Conservation (phyloP, 2,329 filamentous ascomycete species). For the Aspergillus thermomutatus region DNA sequence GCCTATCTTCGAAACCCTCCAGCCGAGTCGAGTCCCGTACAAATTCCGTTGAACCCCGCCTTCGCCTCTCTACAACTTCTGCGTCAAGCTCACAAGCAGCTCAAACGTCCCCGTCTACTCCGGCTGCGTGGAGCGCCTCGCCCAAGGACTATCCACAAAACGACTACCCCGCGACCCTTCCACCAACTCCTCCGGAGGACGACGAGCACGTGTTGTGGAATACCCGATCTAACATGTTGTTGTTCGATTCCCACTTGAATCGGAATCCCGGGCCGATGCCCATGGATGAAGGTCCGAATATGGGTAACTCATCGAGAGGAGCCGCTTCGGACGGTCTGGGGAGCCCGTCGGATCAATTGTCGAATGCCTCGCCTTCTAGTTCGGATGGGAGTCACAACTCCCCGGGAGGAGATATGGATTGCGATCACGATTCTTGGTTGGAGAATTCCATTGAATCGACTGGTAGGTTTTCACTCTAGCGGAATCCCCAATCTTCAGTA, state of each 20-base stretch:
- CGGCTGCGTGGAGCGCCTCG: constrained; percentile 24
- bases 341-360: constrained; percentile 28
- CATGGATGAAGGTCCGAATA: constrained; percentile 28
- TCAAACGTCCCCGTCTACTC: constrained; percentile 33
- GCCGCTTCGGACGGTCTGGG: constrained; percentile 27
- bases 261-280: constrained; percentile 23
- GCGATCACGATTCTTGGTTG: constrained; percentile 34
- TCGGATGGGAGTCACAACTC: constrained; percentile 29
- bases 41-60: constrained; percentile 27
- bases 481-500: background rate
- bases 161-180: constrained; percentile 35
- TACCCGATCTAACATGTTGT: constrained; percentile 27
- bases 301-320: constrained; percentile 24
- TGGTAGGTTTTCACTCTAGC: constrained; percentile 23
- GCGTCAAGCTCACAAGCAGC: constrained; percentile 28
- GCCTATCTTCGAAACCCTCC: constrained; percentile 27
- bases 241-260: constrained; percentile 27
- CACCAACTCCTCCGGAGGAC: constrained; percentile 43
- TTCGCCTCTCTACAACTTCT: constrained; percentile 35
- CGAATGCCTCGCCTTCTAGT: constrained; percentile 28
- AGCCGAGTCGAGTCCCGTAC: constrained; percentile 23
- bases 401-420: constrained; percentile 30
- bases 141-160: constrained; percentile 13
- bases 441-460: constrained; percentile 35
- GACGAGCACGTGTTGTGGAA: constrained; percentile 39